These are phyloP conservation scores for Oleoguttula mirabilis DNA, from an alignment of 495 filamentous ascomycete species.

Conservation along the genomic window DNA sequence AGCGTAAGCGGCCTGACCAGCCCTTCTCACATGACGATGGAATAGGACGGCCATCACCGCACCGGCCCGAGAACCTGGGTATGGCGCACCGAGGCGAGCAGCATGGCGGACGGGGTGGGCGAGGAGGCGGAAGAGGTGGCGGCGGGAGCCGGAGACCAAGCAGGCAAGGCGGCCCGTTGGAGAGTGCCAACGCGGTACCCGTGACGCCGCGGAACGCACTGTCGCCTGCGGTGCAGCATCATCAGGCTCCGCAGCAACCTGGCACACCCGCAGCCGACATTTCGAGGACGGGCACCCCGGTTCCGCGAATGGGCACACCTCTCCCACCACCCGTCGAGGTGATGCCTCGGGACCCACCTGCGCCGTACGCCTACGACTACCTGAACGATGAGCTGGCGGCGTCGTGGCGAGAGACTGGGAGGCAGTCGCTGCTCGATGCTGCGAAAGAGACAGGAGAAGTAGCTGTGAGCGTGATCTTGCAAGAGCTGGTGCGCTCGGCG, in stretches of 20 bases:
- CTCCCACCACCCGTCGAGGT: neutral
- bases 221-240: constrained; percentile 5
- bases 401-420: constrained; percentile 45
- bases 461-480: constrained; percentile 58
- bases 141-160: constrained; percentile 33
- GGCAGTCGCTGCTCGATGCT: constrained; percentile 36
- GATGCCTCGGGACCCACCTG: neutral
- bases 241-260: constrained; percentile 24
- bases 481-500: constrained; percentile 68
- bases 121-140: constrained; percentile 35
- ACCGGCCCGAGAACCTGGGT: constrained; percentile 48
- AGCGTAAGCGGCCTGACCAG: constrained; percentile 17
- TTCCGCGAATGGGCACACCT: neutral
- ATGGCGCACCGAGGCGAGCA: constrained; percentile 47
- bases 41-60: constrained; percentile 46
- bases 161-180: constrained; percentile 1
- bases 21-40: constrained; percentile 27
- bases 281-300: constrained; percentile 7
- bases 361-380: constrained; percentile 44
- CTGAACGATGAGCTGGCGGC: constrained; percentile 39
- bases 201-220: constrained; percentile 2
- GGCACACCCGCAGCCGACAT: neutral
- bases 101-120: constrained; percentile 38
- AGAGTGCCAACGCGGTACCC: constrained; percentile 3
- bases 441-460: constrained; percentile 52